Evolutionary conservation across 805 yeast genomes (phyloP).

Genomic region (Maudiozyma barnettii): DNA sequence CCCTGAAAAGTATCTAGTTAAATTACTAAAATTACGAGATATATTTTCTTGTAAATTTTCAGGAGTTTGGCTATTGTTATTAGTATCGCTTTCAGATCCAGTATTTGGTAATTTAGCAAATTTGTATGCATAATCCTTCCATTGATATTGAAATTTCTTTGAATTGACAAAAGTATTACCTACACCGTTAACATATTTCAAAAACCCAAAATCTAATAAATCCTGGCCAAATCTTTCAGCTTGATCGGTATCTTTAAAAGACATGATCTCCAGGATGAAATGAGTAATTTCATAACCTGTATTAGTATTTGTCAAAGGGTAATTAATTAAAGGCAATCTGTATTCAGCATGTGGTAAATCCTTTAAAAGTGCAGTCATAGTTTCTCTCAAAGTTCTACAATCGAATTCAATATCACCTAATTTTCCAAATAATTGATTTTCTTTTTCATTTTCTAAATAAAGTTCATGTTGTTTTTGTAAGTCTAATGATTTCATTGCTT

Average conservation of each 20-base stretch:
- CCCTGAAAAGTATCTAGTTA: conserved; percentile 1
- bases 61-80: not conserved
- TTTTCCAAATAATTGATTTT: conserved; percentile 22
- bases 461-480: conserved; percentile 18
- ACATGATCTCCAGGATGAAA: conserved; percentile 21
- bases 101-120: conserved; percentile 33
- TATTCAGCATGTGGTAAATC: conserved; percentile 45
- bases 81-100: not conserved
- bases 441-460: conserved; percentile 20
- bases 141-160: conserved; percentile 65
- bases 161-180: conserved; percentile 72
- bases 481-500: conserved; percentile 18
- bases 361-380: conserved; percentile 35
- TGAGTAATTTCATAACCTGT: conserved; percentile 28
- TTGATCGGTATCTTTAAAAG: conserved; percentile 36
- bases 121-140: conserved; percentile 63
- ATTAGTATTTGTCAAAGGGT: conserved; percentile 24
- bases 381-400: conserved; percentile 30
- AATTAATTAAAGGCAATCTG: conserved; percentile 50
- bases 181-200: conserved; percentile 44
- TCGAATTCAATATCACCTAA: conserved; percentile 26
- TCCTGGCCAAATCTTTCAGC: conserved; percentile 73
- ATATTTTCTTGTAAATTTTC: not conserved
- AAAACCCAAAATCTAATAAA: conserved; percentile 48
- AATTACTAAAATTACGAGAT: not conserved